Evolutionary conservation across 768 basidiomycete species (phyloP).

Genomic region (Scleroderma bovista): DNA sequence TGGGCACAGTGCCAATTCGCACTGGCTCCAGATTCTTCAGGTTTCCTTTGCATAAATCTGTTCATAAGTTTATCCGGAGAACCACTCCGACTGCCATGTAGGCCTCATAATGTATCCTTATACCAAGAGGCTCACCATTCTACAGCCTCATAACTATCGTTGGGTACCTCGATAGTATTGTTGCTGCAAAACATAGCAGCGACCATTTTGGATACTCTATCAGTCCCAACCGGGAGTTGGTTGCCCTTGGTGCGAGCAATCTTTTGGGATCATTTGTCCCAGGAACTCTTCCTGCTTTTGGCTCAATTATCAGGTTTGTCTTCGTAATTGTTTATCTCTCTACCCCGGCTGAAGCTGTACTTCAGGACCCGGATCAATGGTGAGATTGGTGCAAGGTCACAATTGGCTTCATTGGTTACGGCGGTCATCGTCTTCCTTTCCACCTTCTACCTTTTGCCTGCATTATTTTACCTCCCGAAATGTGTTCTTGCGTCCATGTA

Average conservation of each 20-base stretch:
- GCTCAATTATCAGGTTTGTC: constrained; percentile 80
- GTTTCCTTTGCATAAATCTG: constrained; percentile 61
- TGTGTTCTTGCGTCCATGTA: constrained; percentile 86
- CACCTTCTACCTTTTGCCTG: constrained; percentile 86
- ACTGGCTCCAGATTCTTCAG: constrained; percentile 60
- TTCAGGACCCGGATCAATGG: constrained; percentile 79
- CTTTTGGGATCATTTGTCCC: constrained; percentile 74
- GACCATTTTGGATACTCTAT: constrained; percentile 83
- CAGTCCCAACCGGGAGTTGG: constrained; percentile 91
- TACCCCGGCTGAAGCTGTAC: neutral
- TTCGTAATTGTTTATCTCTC: neutral
- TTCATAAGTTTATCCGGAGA: constrained; percentile 58
- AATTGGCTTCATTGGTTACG: constrained; percentile 82
- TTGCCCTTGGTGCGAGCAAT: constrained; percentile 83
- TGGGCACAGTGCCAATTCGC: constrained; percentile 70
- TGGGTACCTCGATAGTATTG: constrained; percentile 93
- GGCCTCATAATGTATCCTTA: constrained; percentile 6
- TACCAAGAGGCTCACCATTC: neutral
- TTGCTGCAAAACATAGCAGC: constrained; percentile 90
- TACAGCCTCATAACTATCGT: constrained; percentile 69
- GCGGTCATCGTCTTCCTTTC: constrained; percentile 70
- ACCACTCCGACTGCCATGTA: constrained; percentile 86
- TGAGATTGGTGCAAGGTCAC: constrained; percentile 82
- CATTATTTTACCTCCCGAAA: constrained; percentile 83
- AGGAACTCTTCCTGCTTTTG: constrained; percentile 88